A percentile compares a stretch with the other conserved stretches of the same genome.
These are phyloP conservation scores for Chaetomium sp. DNA, from an alignment of 2,329 filamentous ascomycete species.

Conservation along the genomic window DNA sequence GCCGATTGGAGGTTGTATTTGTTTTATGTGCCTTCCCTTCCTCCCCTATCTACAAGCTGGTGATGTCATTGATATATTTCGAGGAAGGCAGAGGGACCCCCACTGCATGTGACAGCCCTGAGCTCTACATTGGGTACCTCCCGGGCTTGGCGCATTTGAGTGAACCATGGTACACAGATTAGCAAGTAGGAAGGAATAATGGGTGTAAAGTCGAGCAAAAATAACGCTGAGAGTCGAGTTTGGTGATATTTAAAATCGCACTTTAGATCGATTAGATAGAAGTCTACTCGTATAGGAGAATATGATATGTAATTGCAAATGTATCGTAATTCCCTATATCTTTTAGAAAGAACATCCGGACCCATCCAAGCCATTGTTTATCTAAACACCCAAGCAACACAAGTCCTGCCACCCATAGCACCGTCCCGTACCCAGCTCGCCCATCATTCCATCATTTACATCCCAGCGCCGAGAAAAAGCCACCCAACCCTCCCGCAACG, in stretches of 20 bases:
- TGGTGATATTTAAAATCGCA: no score
- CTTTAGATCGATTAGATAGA: neutral
- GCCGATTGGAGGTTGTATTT: neutral
- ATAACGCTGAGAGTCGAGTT: no score
- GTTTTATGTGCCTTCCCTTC: neutral
- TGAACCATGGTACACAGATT: no score
- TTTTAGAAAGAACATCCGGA: neutral
- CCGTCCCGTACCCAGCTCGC: neutral
- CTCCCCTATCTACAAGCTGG: neutral
- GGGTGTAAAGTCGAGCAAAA: no score
- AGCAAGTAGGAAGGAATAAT: no score
- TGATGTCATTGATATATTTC: conserved; percentile 29
- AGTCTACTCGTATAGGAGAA: no score
- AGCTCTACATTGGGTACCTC: neutral
- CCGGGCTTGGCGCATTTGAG: no score
- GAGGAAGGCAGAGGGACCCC: neutral
- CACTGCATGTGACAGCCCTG: conserved; percentile 15
- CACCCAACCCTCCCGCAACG: neutral
- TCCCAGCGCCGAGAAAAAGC: neutral
- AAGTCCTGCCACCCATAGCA: neutral
- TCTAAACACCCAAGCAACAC: conserved; percentile 2
- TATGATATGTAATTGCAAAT: neutral
- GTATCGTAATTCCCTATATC: neutral
- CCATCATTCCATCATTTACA: neutral
- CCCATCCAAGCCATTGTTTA: neutral